Conservation (phyloP, 805 yeast genomes). For the Spathaspora boniae region DNA sequence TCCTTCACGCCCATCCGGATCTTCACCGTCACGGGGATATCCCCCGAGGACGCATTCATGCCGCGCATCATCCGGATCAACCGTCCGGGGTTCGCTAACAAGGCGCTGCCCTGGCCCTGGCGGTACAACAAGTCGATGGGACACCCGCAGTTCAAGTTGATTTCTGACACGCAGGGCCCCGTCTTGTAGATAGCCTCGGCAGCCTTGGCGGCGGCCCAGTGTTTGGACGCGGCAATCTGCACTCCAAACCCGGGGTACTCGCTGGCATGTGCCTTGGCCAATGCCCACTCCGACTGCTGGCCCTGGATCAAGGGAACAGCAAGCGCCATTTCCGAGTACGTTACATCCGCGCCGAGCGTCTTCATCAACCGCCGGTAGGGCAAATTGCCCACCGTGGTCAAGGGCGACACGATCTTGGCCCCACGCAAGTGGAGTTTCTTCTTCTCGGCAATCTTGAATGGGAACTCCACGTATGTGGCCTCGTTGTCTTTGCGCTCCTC, state of each 20-base stretch:
- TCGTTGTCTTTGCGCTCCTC: conserved; percentile 34
- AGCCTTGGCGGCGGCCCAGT: conserved; percentile 91
- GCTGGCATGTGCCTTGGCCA: conserved; percentile 79
- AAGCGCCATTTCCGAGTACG: conserved; percentile 95
- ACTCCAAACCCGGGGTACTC: conserved; percentile 91
- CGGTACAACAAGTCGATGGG: conserved; percentile 94
- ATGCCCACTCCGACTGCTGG: conserved; percentile 94
- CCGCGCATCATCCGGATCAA: conserved; percentile 75
- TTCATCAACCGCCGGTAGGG: conserved; percentile 94
- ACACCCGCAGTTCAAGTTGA: conserved; percentile 94
- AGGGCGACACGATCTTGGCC: conserved; percentile 89
- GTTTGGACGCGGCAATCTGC: conserved; percentile 87
- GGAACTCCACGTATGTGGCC: conserved; percentile 68
- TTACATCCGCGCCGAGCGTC: conserved; percentile 84
- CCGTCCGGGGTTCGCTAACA: conserved; percentile 84
- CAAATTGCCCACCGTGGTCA: conserved; percentile 95
- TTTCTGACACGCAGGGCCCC: conserved; percentile 65
- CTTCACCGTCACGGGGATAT: conserved; percentile 87
- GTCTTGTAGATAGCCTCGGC: conserved; percentile 70
- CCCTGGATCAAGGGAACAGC: conserved; percentile 85
- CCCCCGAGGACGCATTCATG: conserved; percentile 88
- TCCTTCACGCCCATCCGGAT: conserved; percentile 90
- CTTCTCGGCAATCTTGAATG: conserved; percentile 79
- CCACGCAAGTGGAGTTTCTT: conserved; percentile 60
- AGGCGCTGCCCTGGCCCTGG: conserved; percentile 94